Base-by-base conservation (phyloP, 2,329 filamentous ascomycete genomes). In the Arthrinium phaeospermum region DNA sequence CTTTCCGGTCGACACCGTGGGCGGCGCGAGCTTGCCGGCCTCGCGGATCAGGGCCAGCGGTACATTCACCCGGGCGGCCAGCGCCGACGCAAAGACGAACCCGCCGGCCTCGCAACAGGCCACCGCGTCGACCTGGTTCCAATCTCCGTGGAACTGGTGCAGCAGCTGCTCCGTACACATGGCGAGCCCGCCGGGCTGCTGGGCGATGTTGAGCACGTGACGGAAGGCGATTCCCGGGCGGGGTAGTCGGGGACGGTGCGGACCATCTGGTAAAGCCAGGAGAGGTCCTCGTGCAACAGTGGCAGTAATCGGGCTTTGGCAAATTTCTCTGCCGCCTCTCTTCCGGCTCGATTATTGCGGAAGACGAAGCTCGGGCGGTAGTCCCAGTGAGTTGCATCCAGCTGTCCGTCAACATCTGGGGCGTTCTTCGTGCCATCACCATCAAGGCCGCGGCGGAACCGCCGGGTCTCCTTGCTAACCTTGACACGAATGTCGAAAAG, bases 21-120 rank as follows among this genome's bases (percentile, higher is more conserved):
- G 90, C 12, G 87, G 86, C 0, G 90, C 89, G 0, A 92, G 86
- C 79, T 91, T 92, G 44, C 87, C 87, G 13, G 84, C 85, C 76
- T 88, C 81, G 46, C 90, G 88, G 72, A 91, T 85, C 51, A 89
- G 77, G 7, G 80, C 82, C 73, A 91, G 76, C 1, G 84, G 86
- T 13, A 86, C 46, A 53, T 81, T 71, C 64, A 87, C 76, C 1
- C 68, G 77, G 22, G 51, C 49, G 5, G 87, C 86, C 74, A 92
- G 79, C 1, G 86, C 78, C 12, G 89, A 82, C 1, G 88, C 90
- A 81, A 80, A 91, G 72, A 90, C 71, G 72, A 87, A 87, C 27
- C 90, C 88, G 64, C 90, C 90, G 0, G 84, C 83, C 80, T 92
- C 90, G 76, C 89, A 91, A 75, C 82, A 86, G 1, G 78, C 86